These are phyloP conservation scores for Lasiodiplodia sp. DNA, from an alignment of 2,329 filamentous ascomycete genomes.

Conservation along the genomic window DNA sequence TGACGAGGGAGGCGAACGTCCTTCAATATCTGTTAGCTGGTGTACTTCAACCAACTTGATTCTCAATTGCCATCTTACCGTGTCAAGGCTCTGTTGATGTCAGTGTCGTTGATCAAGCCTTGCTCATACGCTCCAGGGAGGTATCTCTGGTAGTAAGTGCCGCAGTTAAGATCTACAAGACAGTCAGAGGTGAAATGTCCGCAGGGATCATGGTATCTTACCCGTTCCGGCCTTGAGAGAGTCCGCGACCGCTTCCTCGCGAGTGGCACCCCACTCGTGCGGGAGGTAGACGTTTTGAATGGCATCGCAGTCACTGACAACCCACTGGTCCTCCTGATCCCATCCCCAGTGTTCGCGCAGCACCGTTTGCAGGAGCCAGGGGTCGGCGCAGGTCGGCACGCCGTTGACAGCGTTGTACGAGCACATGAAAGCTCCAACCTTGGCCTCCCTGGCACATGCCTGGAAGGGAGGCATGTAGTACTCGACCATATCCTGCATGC, in stretches of 20 bases:
- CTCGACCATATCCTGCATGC: constrained; percentile 69
- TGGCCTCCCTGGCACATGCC: constrained; percentile 53
- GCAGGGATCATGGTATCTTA: neutral
- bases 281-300: constrained; percentile 65
- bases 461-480: constrained; percentile 74
- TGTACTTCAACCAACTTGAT: neutral
- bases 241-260: constrained; percentile 56
- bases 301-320: constrained; percentile 72
- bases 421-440: constrained; percentile 61
- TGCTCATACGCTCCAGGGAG: constrained; percentile 53
- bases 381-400: constrained; percentile 68
- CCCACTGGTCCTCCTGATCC: constrained; percentile 66
- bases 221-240: constrained; percentile 58
- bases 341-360: constrained; percentile 72
- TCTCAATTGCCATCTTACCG: constrained; percentile 45
- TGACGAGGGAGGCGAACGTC: constrained; percentile 61
- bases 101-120: constrained; percentile 53
- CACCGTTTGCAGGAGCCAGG: constrained; percentile 68
- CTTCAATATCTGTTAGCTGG: neutral
- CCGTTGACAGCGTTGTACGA: constrained; percentile 70
- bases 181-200: neutral
- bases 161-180: constrained; percentile 58
- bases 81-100: constrained; percentile 58
- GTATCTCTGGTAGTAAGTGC: constrained; percentile 56
- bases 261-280: constrained; percentile 52